Percentiles rank a stretch among this genome's conserved stretches.
These are phyloP conservation scores for Acacia crassicarpa DNA, from an alignment of 306 rosid genomes.

Conservation along the genomic window DNA sequence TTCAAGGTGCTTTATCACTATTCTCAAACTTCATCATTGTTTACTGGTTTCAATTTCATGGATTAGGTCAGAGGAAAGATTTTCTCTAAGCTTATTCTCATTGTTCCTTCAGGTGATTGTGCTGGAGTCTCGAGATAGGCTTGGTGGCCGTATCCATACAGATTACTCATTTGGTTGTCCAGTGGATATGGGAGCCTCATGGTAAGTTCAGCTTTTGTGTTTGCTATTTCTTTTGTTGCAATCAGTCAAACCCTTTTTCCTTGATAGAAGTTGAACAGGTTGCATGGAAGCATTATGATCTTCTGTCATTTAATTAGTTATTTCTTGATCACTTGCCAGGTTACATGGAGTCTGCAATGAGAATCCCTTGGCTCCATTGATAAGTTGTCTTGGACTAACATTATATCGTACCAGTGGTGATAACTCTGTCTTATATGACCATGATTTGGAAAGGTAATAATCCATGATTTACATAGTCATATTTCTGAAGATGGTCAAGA, in stretches of 20 bases:
- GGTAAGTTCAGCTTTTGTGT: conserved; percentile 42
- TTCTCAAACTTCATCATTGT: not conserved
- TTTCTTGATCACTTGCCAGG: conserved; percentile 48
- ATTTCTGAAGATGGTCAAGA: conserved; percentile 5
- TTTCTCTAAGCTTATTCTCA: conserved; percentile 27
- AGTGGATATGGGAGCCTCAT: conserved; percentile 93
- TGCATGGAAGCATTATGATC: not conserved
- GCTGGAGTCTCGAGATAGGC: conserved; percentile 76
- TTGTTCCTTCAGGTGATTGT: conserved; percentile 55
- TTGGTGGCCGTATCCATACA: conserved; percentile 88
- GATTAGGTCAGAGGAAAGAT: not conserved
- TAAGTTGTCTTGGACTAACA: conserved; percentile 69
- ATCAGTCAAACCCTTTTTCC: not conserved
- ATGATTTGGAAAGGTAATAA: conserved; percentile 84
- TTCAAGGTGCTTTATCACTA: conserved; percentile 51
- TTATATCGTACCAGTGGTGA: conserved; percentile 88
- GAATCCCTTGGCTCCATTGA: conserved; percentile 89
- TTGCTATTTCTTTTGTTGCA: not conserved
- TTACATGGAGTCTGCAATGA: conserved; percentile 86
- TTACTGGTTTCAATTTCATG: not conserved
- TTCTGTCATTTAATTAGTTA: not conserved
- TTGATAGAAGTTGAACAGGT: conserved; percentile 1
- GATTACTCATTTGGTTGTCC: conserved; percentile 85
- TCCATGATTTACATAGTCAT: not conserved
- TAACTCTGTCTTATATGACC: conserved; percentile 86